Evolutionary conservation across 1,284 basidiomycete species (phyloP).

Genomic region (Naganishia cerealis): DNA sequence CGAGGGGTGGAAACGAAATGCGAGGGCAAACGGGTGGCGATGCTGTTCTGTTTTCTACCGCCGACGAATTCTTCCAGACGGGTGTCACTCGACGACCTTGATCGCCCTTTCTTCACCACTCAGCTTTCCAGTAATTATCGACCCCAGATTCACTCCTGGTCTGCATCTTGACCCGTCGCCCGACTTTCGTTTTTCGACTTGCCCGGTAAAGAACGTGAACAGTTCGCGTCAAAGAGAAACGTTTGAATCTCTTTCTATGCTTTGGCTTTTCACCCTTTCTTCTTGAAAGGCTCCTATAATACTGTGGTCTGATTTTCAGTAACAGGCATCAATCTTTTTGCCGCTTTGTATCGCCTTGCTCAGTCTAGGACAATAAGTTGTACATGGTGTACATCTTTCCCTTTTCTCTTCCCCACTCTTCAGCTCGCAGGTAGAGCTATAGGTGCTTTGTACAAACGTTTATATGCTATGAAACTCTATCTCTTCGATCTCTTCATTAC

Average conservation of each 20-base stretch:
- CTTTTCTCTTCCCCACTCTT: background rate
- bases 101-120: background rate
- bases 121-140: background rate
- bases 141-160: background rate
- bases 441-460: background rate
- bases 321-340: background rate
- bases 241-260: background rate
- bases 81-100: constrained; percentile 4
- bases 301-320: background rate
- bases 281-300: background rate
- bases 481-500: background rate
- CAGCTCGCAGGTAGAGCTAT: background rate
- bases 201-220: background rate
- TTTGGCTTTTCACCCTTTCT: background rate
- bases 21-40: constrained; percentile 31
- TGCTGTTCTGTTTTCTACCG: constrained; percentile 34
- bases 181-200: constrained; percentile 20
- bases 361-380: constrained; percentile 1
- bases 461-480: background rate
- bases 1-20: constrained; percentile 33
- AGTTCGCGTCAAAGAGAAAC: background rate
- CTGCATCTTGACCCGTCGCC: background rate
- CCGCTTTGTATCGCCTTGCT: background rate
- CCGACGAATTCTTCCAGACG: constrained; percentile 28
- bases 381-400: constrained; percentile 23